Base-by-base conservation (phyloP, 208 protist genomes). In the Leishmania braziliensis region DNA sequence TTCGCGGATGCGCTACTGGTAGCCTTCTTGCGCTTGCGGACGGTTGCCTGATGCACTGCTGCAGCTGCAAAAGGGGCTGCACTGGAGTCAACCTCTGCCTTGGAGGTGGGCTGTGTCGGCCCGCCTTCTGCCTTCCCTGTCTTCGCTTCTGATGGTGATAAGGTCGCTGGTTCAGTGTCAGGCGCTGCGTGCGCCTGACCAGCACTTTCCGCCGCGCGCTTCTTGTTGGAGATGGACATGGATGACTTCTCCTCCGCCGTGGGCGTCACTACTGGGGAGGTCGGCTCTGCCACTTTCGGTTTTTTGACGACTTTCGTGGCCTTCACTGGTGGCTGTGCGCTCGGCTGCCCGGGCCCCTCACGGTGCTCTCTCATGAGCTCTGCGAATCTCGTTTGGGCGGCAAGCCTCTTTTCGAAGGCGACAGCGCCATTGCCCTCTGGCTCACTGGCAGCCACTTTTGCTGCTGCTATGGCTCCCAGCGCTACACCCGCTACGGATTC, bases 301-400 rank as follows among this genome's bases (percentile, higher is more conserved):
- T 77, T 71, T 78, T 86, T 89, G 29, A 90, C 80, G 1, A 90
- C 86, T 1, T 66, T 82, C 4, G 86, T 87, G 18, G 81, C 65
- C 81, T 90, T 87, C 46, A 90, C 86, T 0, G 80, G 62, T 4
- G 84, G 84, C 78, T 82, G 84, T 73, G 72, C 50, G 14, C 36
- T 50, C 1, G 85, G 85, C 26, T 79, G 82, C 43, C 82, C 46
- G 29, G 81, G 63, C n/a, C 81, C 79, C 68, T 87, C 85, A 51
- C 84, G 85, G 75, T 87, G 85, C 69, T 81, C 77, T 18, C 81
- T 82, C 80, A 89, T 88, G 14, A 85, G 50, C 26, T 89, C 85
- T 5, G 81, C 82, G 39, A 89, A 85, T 33, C 65, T 76, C 26
- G 69, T 69, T 79, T 81, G 5, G 53, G n/a, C 33, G 48, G 23